Evolutionary conservation across 2,329 filamentous ascomycete species (phyloP), one percentile per base, ranked within the genome.

Genomic region (Diplodia seriata): DNA sequence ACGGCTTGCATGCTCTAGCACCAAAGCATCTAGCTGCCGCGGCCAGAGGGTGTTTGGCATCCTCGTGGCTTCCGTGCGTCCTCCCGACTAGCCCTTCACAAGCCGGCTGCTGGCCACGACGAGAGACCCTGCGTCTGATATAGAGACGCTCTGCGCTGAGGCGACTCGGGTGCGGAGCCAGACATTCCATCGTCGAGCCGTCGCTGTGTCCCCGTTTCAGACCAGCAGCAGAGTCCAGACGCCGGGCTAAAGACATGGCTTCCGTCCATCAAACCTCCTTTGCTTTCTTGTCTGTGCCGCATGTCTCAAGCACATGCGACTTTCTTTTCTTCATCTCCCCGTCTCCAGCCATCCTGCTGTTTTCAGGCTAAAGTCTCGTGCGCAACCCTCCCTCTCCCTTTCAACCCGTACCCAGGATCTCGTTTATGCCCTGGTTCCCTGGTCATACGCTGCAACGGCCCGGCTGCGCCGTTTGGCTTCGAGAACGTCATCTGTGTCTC

Each of bases 361-460:
- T 50, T 51, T 33, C 59, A 51, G 47, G 29, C 40, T 51, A 49
- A 29, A 38, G 3, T n/a, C 36, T 38, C n/a, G 31, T 36, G 57
- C 49, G 57, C 57, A 62, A 50, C 57, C 40, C 57, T 11, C 47
- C 59, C 18, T 31, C 4, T 4, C 20, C 47, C 23, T 63, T 33
- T 63, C 47, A 15, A 14, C 47, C 31, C 14, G 47, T 51, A 51
- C 47, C 43, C 47, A 63, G 59, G 59, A 20, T 51, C 59, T 51
- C 43, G 43, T 51, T 49, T 49, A 31, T 33, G 59, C 59, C 59
- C 47, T 63, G 59, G 47, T 53, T 63, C 59, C 43, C n/a, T 47
- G 38, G 36, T 63, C 59, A 63, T 51, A 47, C 59, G 59, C 59
- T 53, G 59, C 59, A 63, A 63, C 59, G 59, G 59, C 43, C 59